Conservation (phyloP, 805 yeast species). For the Ogataea parapolymorpha region DNA sequence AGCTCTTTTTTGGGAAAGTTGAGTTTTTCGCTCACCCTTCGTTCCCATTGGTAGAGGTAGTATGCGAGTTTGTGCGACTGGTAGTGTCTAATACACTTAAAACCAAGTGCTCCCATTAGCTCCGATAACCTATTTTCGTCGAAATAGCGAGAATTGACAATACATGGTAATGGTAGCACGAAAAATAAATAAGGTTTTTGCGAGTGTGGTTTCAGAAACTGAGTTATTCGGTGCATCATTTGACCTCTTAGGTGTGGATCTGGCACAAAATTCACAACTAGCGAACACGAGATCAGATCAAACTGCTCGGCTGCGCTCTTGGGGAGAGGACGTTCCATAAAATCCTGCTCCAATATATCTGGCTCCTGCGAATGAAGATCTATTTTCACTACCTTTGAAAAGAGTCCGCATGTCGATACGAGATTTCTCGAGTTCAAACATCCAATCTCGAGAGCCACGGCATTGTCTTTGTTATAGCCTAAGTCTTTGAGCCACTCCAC, state of each 20-base stretch:
- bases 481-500: slow-evolving; percentile 63
- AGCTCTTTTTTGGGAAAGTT: slow-evolving; percentile 45
- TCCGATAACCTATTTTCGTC: slow-evolving; percentile 38
- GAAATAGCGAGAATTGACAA: slow-evolving; percentile 77
- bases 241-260: slow-evolving; percentile 66
- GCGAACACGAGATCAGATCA: slow-evolving; percentile 72
- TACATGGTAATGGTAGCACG: slow-evolving; percentile 87
- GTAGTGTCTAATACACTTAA: slow-evolving; percentile 41
- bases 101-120: slow-evolving; percentile 64
- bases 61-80: slow-evolving; percentile 72
- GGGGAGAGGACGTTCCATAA: slow-evolving; percentile 74
- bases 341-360: slow-evolving; percentile 72
- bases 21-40: background rate
- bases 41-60: slow-evolving; percentile 55
- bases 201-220: slow-evolving; percentile 45
- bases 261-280: slow-evolving; percentile 88
- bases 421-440: slow-evolving; percentile 65
- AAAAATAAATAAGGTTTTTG: slow-evolving; percentile 49
- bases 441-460: slow-evolving; percentile 76
- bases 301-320: slow-evolving; percentile 42
- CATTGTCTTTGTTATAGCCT: slow-evolving; percentile 7
- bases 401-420: slow-evolving; percentile 58
- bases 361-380: slow-evolving; percentile 82
- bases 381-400: slow-evolving; percentile 54
- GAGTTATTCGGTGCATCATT: slow-evolving; percentile 62